Evolutionary conservation across 2,329 filamentous ascomycete genomes (phyloP), one percentile per base, ranked within the genome.

Genomic region (Claviceps citrina): DNA sequence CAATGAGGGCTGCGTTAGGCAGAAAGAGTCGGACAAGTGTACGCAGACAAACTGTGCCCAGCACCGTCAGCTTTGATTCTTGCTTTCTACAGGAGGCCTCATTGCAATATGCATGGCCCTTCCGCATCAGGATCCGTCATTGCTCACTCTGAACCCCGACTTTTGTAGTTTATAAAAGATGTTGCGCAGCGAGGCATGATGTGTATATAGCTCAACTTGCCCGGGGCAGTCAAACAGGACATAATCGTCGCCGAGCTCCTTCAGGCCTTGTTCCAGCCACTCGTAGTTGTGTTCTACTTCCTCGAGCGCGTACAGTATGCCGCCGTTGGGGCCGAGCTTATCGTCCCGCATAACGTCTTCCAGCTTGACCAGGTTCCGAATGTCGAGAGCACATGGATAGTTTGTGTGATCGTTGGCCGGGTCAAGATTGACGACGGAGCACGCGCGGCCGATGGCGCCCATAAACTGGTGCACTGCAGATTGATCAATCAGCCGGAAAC

Each of bases 311-410:
- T 93, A 98, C 1, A 98, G 60, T 2, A 95, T 78, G 9, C 83
- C 87, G 1, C 91, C 91, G 51, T 98, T 98, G 0, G 91, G 91
- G 0, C 91, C 91, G 0, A 98, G 66, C 41, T 81, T 74, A 54
- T 96, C 87, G 44, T 89, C 82, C 34, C 78, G 73, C 91, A 98
- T 98, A 43, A 96, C 83, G 46, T 94, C 85, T 51, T 98, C 91
- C 7, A 98, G 69, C 7, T 85, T 93, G 27, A 96, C 76, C 1
- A 98, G 67, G 42, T 82, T 76, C 44, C 91, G 81, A 40, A 98
- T 89, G 55, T 98, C 91, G 49, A 98, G 71, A 5, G 87, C 87
- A 52, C 80, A 85, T 16, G 81, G 78, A 60, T 96, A 98, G 45
- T 76, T 83, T 1, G 86, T 91, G 44, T 81, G 78, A 54, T 96